Percentiles rank a stretch among this genome's conserved stretches.
Evolutionary conservation across 768 basidiomycete genomes (phyloP).

Genomic region (Lactarius akahatsu): DNA sequence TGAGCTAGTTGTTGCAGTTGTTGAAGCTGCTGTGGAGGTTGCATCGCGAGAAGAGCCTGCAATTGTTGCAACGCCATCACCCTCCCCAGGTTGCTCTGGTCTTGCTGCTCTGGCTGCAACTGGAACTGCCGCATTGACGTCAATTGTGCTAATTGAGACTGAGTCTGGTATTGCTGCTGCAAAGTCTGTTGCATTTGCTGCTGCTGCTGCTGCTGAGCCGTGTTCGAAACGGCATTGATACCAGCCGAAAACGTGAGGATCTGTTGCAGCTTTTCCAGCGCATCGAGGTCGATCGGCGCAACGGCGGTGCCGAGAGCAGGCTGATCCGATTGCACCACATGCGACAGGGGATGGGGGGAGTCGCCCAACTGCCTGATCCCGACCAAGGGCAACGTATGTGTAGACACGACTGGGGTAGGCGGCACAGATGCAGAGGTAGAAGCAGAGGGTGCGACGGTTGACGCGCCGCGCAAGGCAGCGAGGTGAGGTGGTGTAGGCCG

Average conservation of each 20-base stretch:
- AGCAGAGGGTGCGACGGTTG: neutral
- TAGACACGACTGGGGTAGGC: neutral
- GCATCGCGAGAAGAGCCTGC: constrained; percentile 7
- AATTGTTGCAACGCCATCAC: constrained; percentile 9
- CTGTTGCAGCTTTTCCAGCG: constrained; percentile 20
- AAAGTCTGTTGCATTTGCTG: neutral
- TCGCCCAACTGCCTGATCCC: neutral
- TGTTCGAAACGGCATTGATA: neutral
- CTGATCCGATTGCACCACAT: neutral
- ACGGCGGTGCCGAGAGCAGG: constrained; percentile 1
- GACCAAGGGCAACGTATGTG: neutral
- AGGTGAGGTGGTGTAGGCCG: neutral
- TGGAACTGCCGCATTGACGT: constrained; percentile 3
- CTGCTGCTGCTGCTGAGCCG: neutral
- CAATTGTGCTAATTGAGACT: neutral
- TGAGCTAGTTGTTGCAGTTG: constrained; percentile 7
- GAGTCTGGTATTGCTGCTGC: constrained; percentile 1
- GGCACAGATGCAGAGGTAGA: neutral
- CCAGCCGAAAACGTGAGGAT: constrained; percentile 14
- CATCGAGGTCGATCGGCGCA: constrained; percentile 16
- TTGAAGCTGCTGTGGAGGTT: neutral
- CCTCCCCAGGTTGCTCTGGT: neutral
- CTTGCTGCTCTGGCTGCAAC: neutral
- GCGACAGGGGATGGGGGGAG: neutral
- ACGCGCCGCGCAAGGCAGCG: constrained; percentile 9